A percentile compares a stretch with the other conserved stretches of the same genome.
Evolutionary conservation across 495 filamentous ascomycete genomes (phyloP).

Genomic region (Aspergillus nanangensis): DNA sequence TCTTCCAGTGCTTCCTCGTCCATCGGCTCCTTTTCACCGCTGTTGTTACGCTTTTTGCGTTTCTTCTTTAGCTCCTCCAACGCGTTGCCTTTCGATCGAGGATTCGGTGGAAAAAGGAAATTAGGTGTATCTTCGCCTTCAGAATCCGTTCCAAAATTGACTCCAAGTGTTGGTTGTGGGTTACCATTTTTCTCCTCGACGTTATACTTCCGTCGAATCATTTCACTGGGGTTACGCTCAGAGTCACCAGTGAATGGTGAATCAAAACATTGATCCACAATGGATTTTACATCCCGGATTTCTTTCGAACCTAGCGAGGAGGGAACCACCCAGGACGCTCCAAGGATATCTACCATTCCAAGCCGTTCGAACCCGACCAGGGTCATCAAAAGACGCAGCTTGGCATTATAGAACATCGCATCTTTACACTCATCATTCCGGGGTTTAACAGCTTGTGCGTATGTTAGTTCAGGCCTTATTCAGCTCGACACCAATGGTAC

Average conservation of each 20-base stretch:
- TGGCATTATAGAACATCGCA: conserved; percentile 84
- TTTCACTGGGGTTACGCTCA: conserved; percentile 62
- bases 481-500: conserved; percentile 9
- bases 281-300: conserved; percentile 55
- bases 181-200: too few relatives aligned
- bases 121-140: conserved; percentile 54
- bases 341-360: conserved; percentile 63
- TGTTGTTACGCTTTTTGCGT: conserved; percentile 40
- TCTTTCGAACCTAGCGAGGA: conserved; percentile 55
- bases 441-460: conserved; percentile 53
- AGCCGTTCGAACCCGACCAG: conserved; percentile 68
- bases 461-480: conserved; percentile 20
- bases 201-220: conserved; percentile 66
- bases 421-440: conserved; percentile 62
- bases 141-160: conserved; percentile 60
- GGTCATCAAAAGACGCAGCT: conserved; percentile 81
- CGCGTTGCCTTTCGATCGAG: conserved; percentile 40
- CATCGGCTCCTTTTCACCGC: conserved; percentile 34
- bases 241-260: conserved; percentile 63
- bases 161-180: conserved; percentile 27
- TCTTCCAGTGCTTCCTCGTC: conserved; percentile 49
- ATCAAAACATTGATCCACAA: conserved; percentile 68
- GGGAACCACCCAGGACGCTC: conserved; percentile 78
- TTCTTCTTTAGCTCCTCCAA: conserved; percentile 50
- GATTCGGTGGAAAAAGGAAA: conserved; percentile 61